Percentiles rank a stretch among this genome's conserved stretches.
Evolutionary conservation across 192 early-diverging fungal species (phyloP).

Genomic region (Mortierella claussenii): DNA sequence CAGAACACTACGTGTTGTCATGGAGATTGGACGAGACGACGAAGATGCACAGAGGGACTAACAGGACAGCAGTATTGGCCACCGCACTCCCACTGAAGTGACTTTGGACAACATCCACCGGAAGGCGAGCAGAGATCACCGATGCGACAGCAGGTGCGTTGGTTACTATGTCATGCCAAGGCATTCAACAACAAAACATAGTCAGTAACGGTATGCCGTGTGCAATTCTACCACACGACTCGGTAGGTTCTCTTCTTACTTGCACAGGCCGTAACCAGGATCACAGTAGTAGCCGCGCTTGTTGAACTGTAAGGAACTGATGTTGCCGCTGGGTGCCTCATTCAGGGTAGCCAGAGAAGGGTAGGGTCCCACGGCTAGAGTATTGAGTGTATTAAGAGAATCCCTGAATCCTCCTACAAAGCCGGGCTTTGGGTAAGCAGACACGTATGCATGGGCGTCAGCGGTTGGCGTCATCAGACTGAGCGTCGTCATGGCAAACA

Average conservation of each 20-base stretch:
- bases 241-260: conserved; percentile 11
- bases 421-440: background rate
- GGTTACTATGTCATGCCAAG: background rate
- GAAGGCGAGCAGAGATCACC: background rate
- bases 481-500: conserved; percentile 15
- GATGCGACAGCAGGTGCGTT: conserved; percentile 7
- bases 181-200: background rate
- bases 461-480: conserved; percentile 5
- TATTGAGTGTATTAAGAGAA: conserved; percentile 4
- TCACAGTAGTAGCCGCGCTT: conserved; percentile 19
- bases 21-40: no score
- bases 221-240: no score
- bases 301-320: background rate
- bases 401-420: conserved; percentile 9
- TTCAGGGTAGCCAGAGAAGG: background rate
- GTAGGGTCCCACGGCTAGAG: conserved; percentile 19
- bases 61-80: conserved; percentile 31
- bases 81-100: conserved; percentile 1
- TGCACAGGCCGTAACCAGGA: conserved; percentile 24
- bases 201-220: background rate
- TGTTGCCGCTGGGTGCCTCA: background rate
- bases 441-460: conserved; percentile 4
- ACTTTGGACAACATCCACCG: conserved; percentile 7
- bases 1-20: no score
- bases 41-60: background rate